Conservation (phyloP, 2,329 filamentous ascomycete species). For the Cladorrhinum sp. region DNA sequence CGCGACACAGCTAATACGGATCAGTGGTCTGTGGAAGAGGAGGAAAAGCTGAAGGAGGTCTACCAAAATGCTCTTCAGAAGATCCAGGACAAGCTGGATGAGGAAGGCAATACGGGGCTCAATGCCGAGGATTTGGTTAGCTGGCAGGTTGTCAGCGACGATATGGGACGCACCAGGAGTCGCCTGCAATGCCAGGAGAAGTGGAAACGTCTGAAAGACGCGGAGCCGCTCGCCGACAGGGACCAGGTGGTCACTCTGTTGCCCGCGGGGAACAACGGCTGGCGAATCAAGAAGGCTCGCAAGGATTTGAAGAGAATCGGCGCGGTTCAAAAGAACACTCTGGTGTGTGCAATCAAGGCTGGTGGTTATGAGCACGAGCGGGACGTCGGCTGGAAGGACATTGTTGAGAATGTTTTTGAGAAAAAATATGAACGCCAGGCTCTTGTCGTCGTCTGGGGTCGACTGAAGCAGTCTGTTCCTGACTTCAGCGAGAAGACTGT, state of each 20-base stretch:
- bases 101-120: constrained; percentile 33
- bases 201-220: constrained; percentile 53
- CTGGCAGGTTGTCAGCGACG: constrained; percentile 62
- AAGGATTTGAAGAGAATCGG: constrained; percentile 42
- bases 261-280: constrained; percentile 33
- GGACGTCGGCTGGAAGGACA: constrained; percentile 47
- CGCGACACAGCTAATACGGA: constrained; percentile 50
- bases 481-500: constrained; percentile 21
- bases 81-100: constrained; percentile 41
- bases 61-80: constrained; percentile 52
- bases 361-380: constrained; percentile 40
- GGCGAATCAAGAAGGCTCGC: constrained; percentile 43
- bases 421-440: constrained; percentile 23
- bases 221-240: constrained; percentile 23
- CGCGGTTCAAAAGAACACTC: constrained; percentile 42
- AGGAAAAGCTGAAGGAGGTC: constrained; percentile 48
- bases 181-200: constrained; percentile 67
- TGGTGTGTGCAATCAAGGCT: constrained; percentile 44
- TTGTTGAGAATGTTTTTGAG: constrained; percentile 15
- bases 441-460: constrained; percentile 24
- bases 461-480: constrained; percentile 24
- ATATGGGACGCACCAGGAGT: constrained; percentile 60
- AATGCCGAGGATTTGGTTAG: constrained; percentile 56
- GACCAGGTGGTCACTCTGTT: constrained; percentile 18
- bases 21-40: constrained; percentile 61